Conservation (phyloP, 23 red algal species). For the Agarophyton chilense region DNA sequence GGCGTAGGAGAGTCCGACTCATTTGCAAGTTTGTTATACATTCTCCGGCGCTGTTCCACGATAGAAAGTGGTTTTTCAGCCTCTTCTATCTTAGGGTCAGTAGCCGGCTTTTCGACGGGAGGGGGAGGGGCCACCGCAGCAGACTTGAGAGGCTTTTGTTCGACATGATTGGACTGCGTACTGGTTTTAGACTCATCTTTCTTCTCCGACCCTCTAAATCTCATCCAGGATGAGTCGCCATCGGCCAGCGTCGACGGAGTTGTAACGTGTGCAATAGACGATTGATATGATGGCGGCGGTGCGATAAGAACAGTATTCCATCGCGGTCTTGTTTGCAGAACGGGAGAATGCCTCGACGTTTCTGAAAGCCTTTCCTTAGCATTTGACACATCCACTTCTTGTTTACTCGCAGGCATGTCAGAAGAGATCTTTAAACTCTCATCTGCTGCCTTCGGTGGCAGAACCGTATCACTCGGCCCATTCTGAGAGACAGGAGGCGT, state of each 20-base stretch:
- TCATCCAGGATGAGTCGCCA: conserved; percentile 50
- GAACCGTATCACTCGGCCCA: not conserved
- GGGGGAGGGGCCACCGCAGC: not conserved
- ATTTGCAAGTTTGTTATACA: conserved; percentile 53
- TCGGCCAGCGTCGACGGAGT: conserved; percentile 37
- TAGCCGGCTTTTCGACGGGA: not conserved
- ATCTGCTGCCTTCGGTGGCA: not conserved
- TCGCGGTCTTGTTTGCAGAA: not conserved
- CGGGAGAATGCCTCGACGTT: not conserved
- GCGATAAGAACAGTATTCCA: conserved; percentile 9
- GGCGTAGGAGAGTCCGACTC: conserved; percentile 24
- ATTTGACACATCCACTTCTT: not conserved
- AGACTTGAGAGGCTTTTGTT: not conserved
- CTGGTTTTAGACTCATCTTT: not conserved
- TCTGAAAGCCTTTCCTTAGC: not conserved
- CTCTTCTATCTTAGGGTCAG: not conserved
- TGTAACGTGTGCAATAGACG: conserved; percentile 50
- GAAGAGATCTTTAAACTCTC: not conserved
- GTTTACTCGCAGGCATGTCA: not conserved
- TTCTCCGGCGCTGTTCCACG: conserved; percentile 17
- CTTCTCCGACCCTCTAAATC: not conserved
- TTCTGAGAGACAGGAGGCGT: not conserved
- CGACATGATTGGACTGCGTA: not conserved
- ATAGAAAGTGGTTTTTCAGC: conserved; percentile 28
- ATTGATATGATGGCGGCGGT: conserved; percentile 31